These are phyloP conservation scores for Neurospora sp. DNA, from an alignment of 495 filamentous ascomycete genomes.

Conservation along the genomic window DNA sequence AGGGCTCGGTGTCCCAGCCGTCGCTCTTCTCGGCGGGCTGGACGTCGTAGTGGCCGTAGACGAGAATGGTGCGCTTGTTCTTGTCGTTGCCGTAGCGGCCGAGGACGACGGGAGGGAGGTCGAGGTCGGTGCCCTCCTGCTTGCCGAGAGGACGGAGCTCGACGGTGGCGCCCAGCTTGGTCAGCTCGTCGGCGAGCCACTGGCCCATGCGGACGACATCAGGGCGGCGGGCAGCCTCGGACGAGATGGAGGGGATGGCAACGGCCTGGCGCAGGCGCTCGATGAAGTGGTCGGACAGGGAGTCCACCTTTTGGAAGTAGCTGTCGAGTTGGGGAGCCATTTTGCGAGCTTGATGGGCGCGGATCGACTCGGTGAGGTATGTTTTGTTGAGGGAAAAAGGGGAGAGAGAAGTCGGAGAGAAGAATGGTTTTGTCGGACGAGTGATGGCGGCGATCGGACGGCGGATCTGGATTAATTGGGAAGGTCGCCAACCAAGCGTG, in stretches of 20 bases:
- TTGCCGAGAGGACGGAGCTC: slow-evolving; percentile 75
- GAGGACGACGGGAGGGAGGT: slow-evolving; percentile 86
- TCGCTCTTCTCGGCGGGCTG: slow-evolving; percentile 90
- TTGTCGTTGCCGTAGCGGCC: slow-evolving; percentile 84
- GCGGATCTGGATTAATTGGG: slow-evolving; percentile 11
- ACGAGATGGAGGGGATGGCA: slow-evolving; percentile 90
- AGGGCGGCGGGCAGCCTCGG: slow-evolving; percentile 73
- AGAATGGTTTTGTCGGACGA: neutral
- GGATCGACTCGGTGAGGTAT: slow-evolving; percentile 37
- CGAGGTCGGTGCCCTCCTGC: slow-evolving; percentile 81
- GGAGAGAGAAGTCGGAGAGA: neutral
- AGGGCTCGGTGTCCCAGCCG: slow-evolving; percentile 94
- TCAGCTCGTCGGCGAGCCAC: slow-evolving; percentile 76
- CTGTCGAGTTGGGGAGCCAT: slow-evolving; percentile 79
- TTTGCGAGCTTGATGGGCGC: slow-evolving; percentile 45
- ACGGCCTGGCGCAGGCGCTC: slow-evolving; percentile 86
- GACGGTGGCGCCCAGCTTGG: slow-evolving; percentile 72
- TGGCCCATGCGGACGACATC: slow-evolving; percentile 96
- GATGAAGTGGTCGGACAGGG: slow-evolving; percentile 72
- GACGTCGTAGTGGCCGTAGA: slow-evolving; percentile 99
- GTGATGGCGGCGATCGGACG: neutral
- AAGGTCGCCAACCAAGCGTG: slow-evolving; percentile 25
- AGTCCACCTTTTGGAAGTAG: slow-evolving; percentile 86
- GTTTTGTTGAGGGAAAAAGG: slow-evolving; percentile 9
- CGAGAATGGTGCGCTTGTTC: slow-evolving; percentile 85